Percentiles rank a stretch among this genome's conserved stretches.
phyloP scores from a whole-genome alignment of 1,284 basidiomycete genomes.

The Cutaneotrichosporon mucoides region DNA sequence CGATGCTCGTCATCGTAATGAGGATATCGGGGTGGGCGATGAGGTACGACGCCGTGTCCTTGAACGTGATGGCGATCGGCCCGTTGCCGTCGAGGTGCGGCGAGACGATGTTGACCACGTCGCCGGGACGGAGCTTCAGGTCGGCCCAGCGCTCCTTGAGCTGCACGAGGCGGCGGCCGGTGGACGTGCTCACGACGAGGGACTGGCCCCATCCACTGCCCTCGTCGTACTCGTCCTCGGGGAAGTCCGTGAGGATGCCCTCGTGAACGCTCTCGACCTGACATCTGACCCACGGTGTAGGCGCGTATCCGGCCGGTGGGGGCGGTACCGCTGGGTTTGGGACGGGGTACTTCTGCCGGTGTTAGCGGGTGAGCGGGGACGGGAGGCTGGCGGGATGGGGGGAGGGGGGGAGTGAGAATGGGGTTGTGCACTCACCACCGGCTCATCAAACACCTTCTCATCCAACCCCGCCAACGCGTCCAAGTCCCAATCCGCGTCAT shows the following conservation, averaged over 20 bases:
- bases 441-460: conserved; percentile 21
- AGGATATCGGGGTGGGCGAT: conserved; percentile 87
- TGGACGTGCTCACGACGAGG: conserved; percentile 21
- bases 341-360: conserved; percentile 32
- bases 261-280: conserved; percentile 27
- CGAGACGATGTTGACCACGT: conserved; percentile 68
- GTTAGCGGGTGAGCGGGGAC: conserved; percentile 2
- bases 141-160: conserved; percentile 46
- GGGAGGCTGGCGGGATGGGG: no score
- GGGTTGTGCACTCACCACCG: conserved; percentile 11
- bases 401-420: not conserved
- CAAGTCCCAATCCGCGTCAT: conserved; percentile 38
- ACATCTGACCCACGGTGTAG: conserved; percentile 39
- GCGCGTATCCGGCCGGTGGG: conserved; percentile 24
- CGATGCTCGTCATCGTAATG: conserved; percentile 79
- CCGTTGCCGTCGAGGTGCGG: conserved; percentile 33
- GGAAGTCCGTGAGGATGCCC: conserved; percentile 17
- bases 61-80: conserved; percentile 36
- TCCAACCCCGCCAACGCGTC: conserved; percentile 33
- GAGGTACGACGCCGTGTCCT: conserved; percentile 50
- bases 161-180: conserved; percentile 28
- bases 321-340: conserved; percentile 33
- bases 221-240: not conserved
- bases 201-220: conserved; percentile 33
- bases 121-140: conserved; percentile 54